Percentiles rank a stretch among this genome's conserved stretches.
Evolutionary conservation across 306 rosid genomes (phyloP).

Genomic region (Citrullus amarus): DNA sequence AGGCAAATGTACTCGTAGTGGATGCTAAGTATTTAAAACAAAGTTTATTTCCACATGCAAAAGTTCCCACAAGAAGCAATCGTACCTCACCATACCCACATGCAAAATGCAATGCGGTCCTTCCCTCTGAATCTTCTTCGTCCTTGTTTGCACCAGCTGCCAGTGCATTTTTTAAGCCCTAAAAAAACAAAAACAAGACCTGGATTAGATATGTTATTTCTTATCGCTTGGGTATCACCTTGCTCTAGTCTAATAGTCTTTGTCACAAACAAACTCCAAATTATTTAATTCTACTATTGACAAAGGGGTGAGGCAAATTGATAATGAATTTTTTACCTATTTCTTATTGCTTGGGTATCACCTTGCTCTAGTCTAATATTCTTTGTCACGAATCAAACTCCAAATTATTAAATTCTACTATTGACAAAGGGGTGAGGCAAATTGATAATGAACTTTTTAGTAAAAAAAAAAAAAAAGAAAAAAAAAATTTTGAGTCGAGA

Average conservation of each 20-base stretch:
- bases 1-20: not conserved
- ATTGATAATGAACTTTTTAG: too few relatives aligned
- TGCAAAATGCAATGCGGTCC: constrained; percentile 97
- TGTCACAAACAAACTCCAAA: not conserved
- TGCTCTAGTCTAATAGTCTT: not conserved
- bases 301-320: not conserved
- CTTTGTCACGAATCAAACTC: not conserved
- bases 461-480: too few relatives aligned
- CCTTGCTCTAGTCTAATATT: not conserved
- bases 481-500: not conserved
- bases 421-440: not conserved
- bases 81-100: constrained; percentile 99
- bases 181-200: not conserved
- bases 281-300: not conserved
- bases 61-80: not conserved
- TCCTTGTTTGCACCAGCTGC: constrained; percentile 85
- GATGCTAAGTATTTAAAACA: not conserved
- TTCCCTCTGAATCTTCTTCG: constrained; percentile 95
- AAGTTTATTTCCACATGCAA: not conserved
- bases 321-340: not conserved
- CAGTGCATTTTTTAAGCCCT: constrained; percentile 84
- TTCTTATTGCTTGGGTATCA: not conserved
- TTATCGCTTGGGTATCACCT: not conserved
- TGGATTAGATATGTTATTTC: not conserved
- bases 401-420: not conserved